A percentile compares a stretch with the other conserved stretches of the same genome.
Conservation (phyloP, 352 stramenopile genomes). For the Phytophthora ohioensis region DNA sequence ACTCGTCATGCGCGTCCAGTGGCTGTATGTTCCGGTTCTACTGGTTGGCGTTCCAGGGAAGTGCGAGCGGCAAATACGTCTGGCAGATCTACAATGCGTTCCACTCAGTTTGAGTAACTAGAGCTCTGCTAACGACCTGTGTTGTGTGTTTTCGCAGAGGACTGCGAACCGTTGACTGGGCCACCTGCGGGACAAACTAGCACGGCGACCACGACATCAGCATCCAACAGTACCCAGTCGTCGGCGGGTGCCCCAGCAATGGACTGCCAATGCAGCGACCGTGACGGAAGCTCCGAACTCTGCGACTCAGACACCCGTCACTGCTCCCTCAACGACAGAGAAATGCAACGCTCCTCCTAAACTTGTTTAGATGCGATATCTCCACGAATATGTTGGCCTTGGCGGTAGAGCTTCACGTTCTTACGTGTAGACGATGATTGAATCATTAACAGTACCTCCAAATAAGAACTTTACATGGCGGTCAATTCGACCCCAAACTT, state of each 20-base stretch:
- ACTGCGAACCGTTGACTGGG: slow-evolving; percentile 26
- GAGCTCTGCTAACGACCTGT: background rate
- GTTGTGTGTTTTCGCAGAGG: slow-evolving; percentile 8
- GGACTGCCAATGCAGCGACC: too few relatives aligned
- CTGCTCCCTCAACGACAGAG: background rate
- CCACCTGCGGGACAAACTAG: slow-evolving; percentile 17
- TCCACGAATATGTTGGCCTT: too few relatives aligned
- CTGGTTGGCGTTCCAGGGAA: slow-evolving; percentile 40
- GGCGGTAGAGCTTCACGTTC: too few relatives aligned
- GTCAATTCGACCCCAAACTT: too few relatives aligned
- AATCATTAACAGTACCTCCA: too few relatives aligned
- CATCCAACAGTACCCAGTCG: slow-evolving; percentile 8
- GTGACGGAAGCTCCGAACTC: background rate
- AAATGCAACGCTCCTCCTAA: background rate
- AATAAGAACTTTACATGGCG: too few relatives aligned
- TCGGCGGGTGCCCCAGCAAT: too few relatives aligned
- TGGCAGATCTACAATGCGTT: slow-evolving; percentile 47
- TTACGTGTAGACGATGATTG: too few relatives aligned
- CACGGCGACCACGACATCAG: background rate
- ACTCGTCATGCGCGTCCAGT: slow-evolving; percentile 9
- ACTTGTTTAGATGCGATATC: background rate
- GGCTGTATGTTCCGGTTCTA: slow-evolving; percentile 15
- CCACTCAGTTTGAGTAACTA: background rate
- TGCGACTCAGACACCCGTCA: background rate
- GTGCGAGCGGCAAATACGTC: slow-evolving; percentile 26